Evolutionary conservation across 1,284 basidiomycete species (phyloP).

Genomic region (Rhodotorula sp.): DNA sequence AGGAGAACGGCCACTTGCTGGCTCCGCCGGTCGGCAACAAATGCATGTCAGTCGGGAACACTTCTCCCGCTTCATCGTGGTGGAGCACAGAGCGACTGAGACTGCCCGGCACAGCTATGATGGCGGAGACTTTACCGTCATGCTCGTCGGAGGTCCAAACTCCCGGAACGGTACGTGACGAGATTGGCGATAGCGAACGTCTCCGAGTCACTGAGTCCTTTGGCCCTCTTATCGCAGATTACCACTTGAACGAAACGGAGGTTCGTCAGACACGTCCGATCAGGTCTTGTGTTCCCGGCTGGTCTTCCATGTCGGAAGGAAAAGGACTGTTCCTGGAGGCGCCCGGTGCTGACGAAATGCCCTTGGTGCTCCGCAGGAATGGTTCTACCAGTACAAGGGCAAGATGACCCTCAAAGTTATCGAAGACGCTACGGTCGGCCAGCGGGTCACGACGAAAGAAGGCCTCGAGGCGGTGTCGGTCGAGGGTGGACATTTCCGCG

Average conservation of each 20-base stretch:
- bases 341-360: neutral
- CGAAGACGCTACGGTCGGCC: constrained; percentile 28
- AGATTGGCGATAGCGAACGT: neutral
- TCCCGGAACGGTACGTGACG: constrained; percentile 60
- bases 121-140: constrained; percentile 79
- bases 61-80: neutral
- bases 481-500: constrained; percentile 79
- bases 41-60: constrained; percentile 22
- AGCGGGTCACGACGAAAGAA: constrained; percentile 20
- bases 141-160: constrained; percentile 91
- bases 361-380: constrained; percentile 60
- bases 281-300: neutral
- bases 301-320: neutral
- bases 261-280: neutral
- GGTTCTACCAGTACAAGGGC: constrained; percentile 88
- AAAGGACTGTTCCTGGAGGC: too few species aligned
- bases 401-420: constrained; percentile 44
- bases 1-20: constrained; percentile 70
- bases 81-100: neutral
- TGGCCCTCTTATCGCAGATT: constrained; percentile 57
- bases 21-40: constrained; percentile 72
- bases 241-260: constrained; percentile 89
- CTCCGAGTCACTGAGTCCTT: neutral
- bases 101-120: constrained; percentile 62
- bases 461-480: constrained; percentile 59